Evolutionary conservation across 371 early-diverging fungal genomes (phyloP).

Genomic region (Sporodiniella umbellata): DNA sequence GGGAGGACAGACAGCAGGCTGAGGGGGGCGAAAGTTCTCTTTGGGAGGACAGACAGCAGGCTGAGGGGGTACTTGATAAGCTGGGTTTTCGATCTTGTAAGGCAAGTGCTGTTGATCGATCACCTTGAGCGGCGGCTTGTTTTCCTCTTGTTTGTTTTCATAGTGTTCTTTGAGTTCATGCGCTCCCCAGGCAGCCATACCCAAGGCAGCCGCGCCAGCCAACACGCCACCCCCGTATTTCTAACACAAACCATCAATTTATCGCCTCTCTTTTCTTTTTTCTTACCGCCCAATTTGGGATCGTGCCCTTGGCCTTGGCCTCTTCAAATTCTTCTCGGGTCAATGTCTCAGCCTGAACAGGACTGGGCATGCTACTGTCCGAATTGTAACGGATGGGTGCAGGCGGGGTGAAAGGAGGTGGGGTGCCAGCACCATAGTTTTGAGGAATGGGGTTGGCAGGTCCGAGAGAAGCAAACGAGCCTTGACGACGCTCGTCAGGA

Average conservation of each 20-base stretch:
- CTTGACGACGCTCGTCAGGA: slow-evolving; percentile 17
- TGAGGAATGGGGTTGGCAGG: slow-evolving; percentile 25
- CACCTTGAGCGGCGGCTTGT: slow-evolving; percentile 4
- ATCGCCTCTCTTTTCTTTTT: too few species aligned
- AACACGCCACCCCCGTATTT: slow-evolving; percentile 28
- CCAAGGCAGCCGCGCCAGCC: slow-evolving; percentile 21
- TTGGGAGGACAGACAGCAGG: not conserved
- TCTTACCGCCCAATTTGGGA: slow-evolving; percentile 22
- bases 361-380: slow-evolving; percentile 8
- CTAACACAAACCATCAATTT: slow-evolving; percentile 3
- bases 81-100: slow-evolving; percentile 16
- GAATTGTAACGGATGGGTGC: slow-evolving; percentile 13
- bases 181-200: slow-evolving; percentile 26
- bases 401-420: slow-evolving; percentile 24
- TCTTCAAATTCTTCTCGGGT: slow-evolving; percentile 20
- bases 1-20: not conserved
- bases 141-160: slow-evolving; percentile 18
- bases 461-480: slow-evolving; percentile 19
- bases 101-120: slow-evolving; percentile 9
- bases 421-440: slow-evolving; percentile 23
- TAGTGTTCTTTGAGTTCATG: slow-evolving; percentile 26
- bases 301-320: slow-evolving; percentile 15
- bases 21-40: too few species aligned
- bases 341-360: slow-evolving; percentile 12
- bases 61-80: slow-evolving; percentile 2